Conservation (phyloP, 495 filamentous ascomycete genomes). For the Neurospora tetraspora region DNA sequence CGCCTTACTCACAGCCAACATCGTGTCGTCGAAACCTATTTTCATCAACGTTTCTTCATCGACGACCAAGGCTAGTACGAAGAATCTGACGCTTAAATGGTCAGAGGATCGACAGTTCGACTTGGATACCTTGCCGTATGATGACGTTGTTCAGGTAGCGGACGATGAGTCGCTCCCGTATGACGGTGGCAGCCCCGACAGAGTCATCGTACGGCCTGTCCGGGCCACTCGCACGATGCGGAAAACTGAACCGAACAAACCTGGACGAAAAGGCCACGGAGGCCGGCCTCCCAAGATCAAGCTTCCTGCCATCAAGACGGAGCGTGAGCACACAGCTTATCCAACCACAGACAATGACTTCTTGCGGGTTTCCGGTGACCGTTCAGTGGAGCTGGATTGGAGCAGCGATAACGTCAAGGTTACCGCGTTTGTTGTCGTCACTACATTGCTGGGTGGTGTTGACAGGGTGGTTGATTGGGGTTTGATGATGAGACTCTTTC, state of each 20-base stretch:
- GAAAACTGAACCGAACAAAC: not conserved
- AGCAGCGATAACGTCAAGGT: conserved; percentile 41
- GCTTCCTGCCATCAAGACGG: conserved; percentile 26
- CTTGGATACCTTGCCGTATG: conserved; percentile 35
- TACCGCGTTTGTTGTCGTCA: conserved; percentile 62
- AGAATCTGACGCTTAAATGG: conserved; percentile 23
- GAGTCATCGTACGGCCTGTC: not conserved
- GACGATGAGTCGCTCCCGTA: conserved; percentile 6
- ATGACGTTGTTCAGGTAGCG: conserved; percentile 18
- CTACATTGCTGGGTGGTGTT: conserved; percentile 62
- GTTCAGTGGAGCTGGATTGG: conserved; percentile 25
- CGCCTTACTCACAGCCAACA: conserved; percentile 14
- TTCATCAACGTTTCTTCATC: conserved; percentile 28
- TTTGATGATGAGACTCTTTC: conserved; percentile 56
- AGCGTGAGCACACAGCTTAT: conserved; percentile 28
- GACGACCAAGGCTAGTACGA: conserved; percentile 7
- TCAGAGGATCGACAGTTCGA: conserved; percentile 23
- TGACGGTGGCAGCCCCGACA: not conserved
- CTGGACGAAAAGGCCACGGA: not conserved
- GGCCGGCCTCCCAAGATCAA: conserved; percentile 19
- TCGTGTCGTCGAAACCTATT: conserved; percentile 19
- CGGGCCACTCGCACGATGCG: not conserved
- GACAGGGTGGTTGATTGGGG: conserved; percentile 65
- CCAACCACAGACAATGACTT: conserved; percentile 27
- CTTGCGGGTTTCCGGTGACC: conserved; percentile 17